Conservation (phyloP, 2,329 filamentous ascomycete species). For the Paracorniculantispora psalliotae region DNA sequence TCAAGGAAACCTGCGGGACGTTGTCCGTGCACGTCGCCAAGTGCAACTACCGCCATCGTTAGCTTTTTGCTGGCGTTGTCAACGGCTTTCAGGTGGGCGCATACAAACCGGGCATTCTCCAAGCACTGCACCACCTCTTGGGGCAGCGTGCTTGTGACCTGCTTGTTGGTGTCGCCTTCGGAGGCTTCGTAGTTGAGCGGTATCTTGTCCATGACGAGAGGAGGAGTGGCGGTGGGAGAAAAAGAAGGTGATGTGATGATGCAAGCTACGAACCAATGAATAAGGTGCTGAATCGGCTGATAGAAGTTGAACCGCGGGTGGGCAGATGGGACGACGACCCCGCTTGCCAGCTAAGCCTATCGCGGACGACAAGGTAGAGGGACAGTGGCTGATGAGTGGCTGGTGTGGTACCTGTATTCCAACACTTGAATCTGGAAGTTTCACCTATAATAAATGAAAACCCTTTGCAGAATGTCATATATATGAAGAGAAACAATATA, state of each 20-base stretch:
- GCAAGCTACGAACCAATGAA: background rate
- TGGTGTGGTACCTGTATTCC: background rate
- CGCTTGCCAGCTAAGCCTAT: background rate
- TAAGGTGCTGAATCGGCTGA: background rate
- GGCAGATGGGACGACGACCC: conserved; percentile 4
- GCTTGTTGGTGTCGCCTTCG: conserved; percentile 66
- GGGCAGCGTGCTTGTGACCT: conserved; percentile 65
- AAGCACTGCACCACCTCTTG: conserved; percentile 84
- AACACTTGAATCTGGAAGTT: too few relatives aligned
- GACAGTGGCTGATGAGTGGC: background rate
- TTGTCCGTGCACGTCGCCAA: conserved; percentile 84
- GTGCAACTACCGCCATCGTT: conserved; percentile 64
- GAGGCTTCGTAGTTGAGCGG: conserved; percentile 73
- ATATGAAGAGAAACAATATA: too few relatives aligned
- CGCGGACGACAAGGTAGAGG: background rate
- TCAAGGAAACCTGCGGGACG: conserved; percentile 86
- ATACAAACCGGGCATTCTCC: conserved; percentile 89
- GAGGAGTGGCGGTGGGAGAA: background rate
- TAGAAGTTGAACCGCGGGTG: background rate
- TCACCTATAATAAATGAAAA: too few relatives aligned
- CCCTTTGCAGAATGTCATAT: too few relatives aligned
- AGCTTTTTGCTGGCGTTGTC: background rate
- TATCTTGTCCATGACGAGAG: conserved; percentile 52
- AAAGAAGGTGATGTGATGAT: background rate
- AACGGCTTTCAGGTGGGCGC: conserved; percentile 25